Base-by-base conservation (phyloP, 2,329 filamentous ascomycete genomes). In the Verticillium isaacii region DNA sequence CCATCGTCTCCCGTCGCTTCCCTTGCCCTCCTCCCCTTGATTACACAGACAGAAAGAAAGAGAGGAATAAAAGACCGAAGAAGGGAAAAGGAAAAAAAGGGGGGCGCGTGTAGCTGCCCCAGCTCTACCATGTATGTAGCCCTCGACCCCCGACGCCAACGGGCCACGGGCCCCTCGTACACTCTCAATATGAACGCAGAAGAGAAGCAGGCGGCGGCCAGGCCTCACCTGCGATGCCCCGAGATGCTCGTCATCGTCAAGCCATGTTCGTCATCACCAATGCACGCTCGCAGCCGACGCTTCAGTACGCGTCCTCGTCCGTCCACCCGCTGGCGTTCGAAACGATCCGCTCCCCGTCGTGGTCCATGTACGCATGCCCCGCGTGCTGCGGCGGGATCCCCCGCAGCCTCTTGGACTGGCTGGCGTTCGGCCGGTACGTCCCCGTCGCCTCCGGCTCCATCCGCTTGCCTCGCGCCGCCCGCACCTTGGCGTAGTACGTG, bases 401-500 rank as follows among this genome's bases (percentile, higher is more conserved):
- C 34, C 83, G 80, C 32, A 78, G 70, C 59, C 85, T 83, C 75
- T 88, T 88, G 29, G 75, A 68, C 64, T 82, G 78, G 68, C 75
- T 78, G 58, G 75, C 73, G 36, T 77, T 70, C 9, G 73, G 70
- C n/a, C 72, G 71, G 64, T 80, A 78, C 7, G 72, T 74, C 36
- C 29, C 29, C 29, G 76, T 74, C 57, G 85, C 84, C 14, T 81
- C 80, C 8, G 45, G 45, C 25, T 78, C 80, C 63, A 85, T 81
- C 56, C 89, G 83, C 77, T 92, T 93, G 67, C 82, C 82, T 39
- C 86, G 84, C 6, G 88, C 82, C 36, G 88, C 87, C 62, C 89
- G 85, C 60, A 93, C 78, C 74, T 91, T 92, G 66, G 91, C 89
- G 70, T 92, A 92, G 74, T 96, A 96, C 11, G 86, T 83, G 64